Conservation (phyloP, 1,284 basidiomycete genomes). For the Naganishia albida region DNA sequence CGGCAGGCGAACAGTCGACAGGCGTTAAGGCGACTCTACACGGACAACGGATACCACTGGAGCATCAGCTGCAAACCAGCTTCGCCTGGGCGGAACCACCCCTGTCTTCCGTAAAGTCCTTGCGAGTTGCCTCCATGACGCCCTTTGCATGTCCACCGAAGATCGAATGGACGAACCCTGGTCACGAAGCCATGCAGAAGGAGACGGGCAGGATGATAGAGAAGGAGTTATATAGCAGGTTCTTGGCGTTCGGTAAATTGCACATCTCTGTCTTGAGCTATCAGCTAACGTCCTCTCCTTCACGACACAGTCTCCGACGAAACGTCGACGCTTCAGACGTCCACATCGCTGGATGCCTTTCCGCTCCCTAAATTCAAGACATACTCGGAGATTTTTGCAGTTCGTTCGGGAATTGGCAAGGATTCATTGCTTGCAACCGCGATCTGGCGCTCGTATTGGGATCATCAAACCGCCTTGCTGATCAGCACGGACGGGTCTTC, state of each 20-base stretch:
- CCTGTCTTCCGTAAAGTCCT: neutral
- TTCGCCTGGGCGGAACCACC: neutral
- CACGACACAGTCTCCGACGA: neutral
- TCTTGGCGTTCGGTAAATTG: slow-evolving; percentile 13
- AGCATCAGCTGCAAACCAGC: slow-evolving; percentile 15
- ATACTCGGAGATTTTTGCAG: slow-evolving; percentile 14
- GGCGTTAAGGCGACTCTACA: neutral
- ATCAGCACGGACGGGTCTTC: slow-evolving; percentile 27
- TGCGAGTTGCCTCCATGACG: neutral
- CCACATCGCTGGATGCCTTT: neutral
- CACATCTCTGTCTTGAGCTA: neutral
- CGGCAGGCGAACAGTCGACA: too few relatives aligned
- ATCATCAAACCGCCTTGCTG: slow-evolving; percentile 4
- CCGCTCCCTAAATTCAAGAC: slow-evolving; percentile 11
- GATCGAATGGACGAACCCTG: slow-evolving; percentile 14
- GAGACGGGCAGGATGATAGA: neutral
- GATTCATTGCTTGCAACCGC: slow-evolving; percentile 16
- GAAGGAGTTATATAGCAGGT: slow-evolving; percentile 17
- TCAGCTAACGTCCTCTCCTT: neutral
- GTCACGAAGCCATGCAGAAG: slow-evolving; percentile 2
- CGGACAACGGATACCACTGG: slow-evolving; percentile 15
- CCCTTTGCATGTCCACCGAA: neutral
- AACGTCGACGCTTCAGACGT: neutral
- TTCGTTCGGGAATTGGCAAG: slow-evolving; percentile 7
- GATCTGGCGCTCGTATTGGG: slow-evolving; percentile 25